Base-by-base conservation (phyloP, 495 filamentous ascomycete genomes). In the Podospora pseudopauciseta region DNA sequence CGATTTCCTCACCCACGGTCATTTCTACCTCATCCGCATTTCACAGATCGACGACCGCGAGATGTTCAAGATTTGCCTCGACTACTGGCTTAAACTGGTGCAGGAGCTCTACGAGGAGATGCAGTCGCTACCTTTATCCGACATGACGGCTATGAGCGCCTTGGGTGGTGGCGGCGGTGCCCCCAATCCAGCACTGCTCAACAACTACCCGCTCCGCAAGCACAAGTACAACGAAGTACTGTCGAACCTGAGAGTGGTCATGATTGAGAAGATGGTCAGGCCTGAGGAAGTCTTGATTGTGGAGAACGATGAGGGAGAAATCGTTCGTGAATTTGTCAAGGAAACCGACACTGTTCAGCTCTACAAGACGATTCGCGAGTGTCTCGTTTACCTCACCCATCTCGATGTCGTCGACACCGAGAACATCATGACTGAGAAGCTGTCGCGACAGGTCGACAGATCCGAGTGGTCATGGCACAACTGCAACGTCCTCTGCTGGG, bases 261-360 rank as follows among this genome's bases (percentile, higher is more conserved):
- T 99, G 95, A 97, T 99, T 70, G 95, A 99, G 82, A 96, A 97
- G 80, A 98, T 99, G 95, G 95, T 98, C 30, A 85, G 92, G 49
- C 95, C 95, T 5, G 95, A 99, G 80, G 96, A 98, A 81, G 96
- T 99, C n/a, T 78, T 99, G 68, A 93, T 99, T 74, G 96, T 99
- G 5, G 95, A 99, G 79, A 99, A 99, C 76, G 95, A 99, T 70
- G 95, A 99, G 79, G 95, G 96, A 58, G 95, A 99, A 77, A 98
- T 99, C 69, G 96, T 99, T 23, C 91, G 95, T 65, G 95, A 97
- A 78, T 98, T 99, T 70, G 94, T 99, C 68, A 99, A 98, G 82
- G 95, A 99, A 73, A 95, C 93, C 73, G 95, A 99, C 76, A 98
- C 95, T 0, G 97, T 99, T 27, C 95, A 99, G 79, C 87, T 99